Evolutionary conservation across 805 yeast species (phyloP), one percentile per base, ranked within the genome.

Genomic region (Zygosaccharomyces lentus): DNA sequence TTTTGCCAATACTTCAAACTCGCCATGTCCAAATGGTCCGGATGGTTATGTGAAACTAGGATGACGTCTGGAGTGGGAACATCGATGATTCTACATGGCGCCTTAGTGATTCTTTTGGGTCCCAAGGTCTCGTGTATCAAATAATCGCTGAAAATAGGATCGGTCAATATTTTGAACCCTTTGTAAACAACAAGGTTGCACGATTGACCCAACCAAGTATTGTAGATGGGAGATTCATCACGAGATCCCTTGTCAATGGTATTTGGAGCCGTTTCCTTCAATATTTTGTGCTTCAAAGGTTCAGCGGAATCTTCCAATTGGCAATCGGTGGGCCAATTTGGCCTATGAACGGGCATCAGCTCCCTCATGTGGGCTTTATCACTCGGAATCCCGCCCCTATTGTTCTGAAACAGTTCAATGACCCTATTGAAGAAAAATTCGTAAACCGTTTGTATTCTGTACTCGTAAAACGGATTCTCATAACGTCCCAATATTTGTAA

Each of bases 181-280:
- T 84, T 75, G 2, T 88, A 64, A 57, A 86, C 88, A 3, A 89
- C 70, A 43, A 78, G 75, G 2, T 90, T 77, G 64, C 96, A 89
- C 47, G 93, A 84, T 62, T 91, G 98, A 3, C 98, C 98, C 34
- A 91, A 65, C 98, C 98, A 91, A 0, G 96, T 88, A 57, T 84
- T 62, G 13, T 57, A 49, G 1, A 59, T 45, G 13, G 59, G 54
- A 6, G 46, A 41, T 26, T 40, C 49, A 6, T 36, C 43, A 4
- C 29, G 45, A 9, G 40, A 25, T 15, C 43, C 17, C 35, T 48
- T 34, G 34, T 45, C 29, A 8, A 48, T 51, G n/a, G 46, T 48
- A n/a, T 59, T 37, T 6, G 60, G 41, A 9, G 63, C 40, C 7
- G 40, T 36, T 30, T 34, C 27, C 6, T 41, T 41, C 27, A 49